These are phyloP conservation scores for Aspergillus avenaceus DNA, from an alignment of 495 filamentous ascomycete species.

Conservation along the genomic window DNA sequence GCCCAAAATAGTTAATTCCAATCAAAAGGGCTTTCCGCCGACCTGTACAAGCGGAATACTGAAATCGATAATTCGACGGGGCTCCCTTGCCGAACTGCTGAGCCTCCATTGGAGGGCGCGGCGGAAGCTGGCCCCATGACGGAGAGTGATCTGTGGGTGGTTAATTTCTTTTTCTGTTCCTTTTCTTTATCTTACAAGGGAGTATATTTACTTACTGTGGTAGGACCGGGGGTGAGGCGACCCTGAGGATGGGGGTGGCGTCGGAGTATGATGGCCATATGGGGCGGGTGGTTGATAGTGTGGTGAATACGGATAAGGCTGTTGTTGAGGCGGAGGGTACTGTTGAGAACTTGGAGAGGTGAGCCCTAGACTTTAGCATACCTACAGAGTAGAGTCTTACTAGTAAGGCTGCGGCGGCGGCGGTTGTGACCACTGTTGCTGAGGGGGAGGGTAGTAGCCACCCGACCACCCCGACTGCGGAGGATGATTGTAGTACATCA, in stretches of 20 bases:
- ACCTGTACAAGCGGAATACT: conserved; percentile 89
- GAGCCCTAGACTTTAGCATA: neutral
- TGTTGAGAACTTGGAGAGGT: conserved; percentile 13
- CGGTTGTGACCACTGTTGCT: conserved; percentile 14
- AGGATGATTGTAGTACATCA: conserved; percentile 28
- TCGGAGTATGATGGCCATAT: conserved; percentile 14
- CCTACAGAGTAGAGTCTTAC: too few species aligned
- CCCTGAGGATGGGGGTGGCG: conserved; percentile 15
- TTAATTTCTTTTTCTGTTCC: neutral
- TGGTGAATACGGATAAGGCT: conserved; percentile 15
- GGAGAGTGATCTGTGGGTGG: conserved; percentile 9
- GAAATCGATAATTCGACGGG: conserved; percentile 73
- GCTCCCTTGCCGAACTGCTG: conserved; percentile 72
- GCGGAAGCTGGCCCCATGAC: conserved; percentile 25
- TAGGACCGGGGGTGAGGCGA: conserved; percentile 10
- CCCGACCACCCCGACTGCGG: conserved; percentile 23
- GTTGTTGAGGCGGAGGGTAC: conserved; percentile 7
- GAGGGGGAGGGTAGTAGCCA: conserved; percentile 12
- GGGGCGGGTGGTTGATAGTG: conserved; percentile 13
- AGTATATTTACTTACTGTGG: conserved; percentile 8
- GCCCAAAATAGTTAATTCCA: conserved; percentile 95
- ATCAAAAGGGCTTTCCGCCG: conserved; percentile 88
- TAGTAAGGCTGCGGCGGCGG: conserved; percentile 14
- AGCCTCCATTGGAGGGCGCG: conserved; percentile 33
- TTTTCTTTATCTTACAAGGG: neutral